Evolutionary conservation across 1,284 basidiomycete genomes (phyloP), one percentile per base, ranked within the genome.

Genomic region (Moesziomyces sp.): DNA sequence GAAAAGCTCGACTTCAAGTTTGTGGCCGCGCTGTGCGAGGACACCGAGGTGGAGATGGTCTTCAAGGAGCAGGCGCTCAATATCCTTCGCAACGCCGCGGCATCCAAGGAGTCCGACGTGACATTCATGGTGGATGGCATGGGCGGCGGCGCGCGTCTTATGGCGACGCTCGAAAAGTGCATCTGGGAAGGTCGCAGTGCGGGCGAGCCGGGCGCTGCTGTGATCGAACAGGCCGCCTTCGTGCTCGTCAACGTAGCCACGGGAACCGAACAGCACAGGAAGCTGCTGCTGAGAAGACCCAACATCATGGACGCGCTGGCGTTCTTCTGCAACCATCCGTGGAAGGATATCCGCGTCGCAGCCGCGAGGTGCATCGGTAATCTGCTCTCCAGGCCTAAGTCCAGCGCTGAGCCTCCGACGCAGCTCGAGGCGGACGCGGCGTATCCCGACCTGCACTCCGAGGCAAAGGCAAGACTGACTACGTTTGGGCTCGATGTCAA

Each of bases 31-130:
- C 50, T 79, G 21, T 64, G 59, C 50, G 56, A 57, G 3, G 30
- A 57, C 64, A 5, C 30, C 35, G 1, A 52, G 33, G 0, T 38
- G 40, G 77, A 67, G 10, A 59, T 58, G 51, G 59, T 53, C 3
- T 63, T 80, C 51, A 76, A 77, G 30, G 79, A 79, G 50, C 76
- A 82, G 54, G 80, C 78, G 38, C 61, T 82, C 21, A 76, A 76
- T 64, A 73, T 83, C 23, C 28, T 83, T 28, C 76, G 80, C 46
- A 83, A 83, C 59, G 57, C 78, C 0, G 75, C 73, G 3, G 58
- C 67, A 13, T 47, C 60, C 24, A 58, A 58, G 16, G 66, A 72
- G 46, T 68, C 42, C 2, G 78, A 81, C 51, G 77, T 82, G 6
- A 74, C 72, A 3, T 56, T 76, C 46, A 63, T 71, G 51, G 55